Base-by-base conservation (phyloP, 192 early-diverging fungal genomes). In the Coemansia asiatica region DNA sequence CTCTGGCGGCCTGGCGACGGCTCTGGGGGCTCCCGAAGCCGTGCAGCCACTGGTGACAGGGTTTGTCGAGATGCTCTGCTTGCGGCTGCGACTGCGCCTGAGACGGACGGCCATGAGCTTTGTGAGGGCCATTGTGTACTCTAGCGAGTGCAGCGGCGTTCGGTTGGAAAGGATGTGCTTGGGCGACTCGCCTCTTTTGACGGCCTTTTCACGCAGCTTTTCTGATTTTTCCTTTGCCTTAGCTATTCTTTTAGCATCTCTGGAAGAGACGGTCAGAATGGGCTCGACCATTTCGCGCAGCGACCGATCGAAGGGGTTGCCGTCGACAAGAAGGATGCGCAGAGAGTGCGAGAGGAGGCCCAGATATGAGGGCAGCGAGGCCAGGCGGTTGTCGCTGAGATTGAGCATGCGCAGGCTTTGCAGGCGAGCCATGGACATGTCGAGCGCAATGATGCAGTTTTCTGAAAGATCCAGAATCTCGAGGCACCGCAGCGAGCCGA, bases 341-440 rank as follows among this genome's bases (percentile, higher is more conserved):
- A 83, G 72, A 7, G 35, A 72, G 19, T 69, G 64, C n/a, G 46
- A 69, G 22, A 83, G 72, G 31, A 83, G 48, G 12, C 81, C 81
- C 31, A 83, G 46, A 46, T 58, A 75, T 9, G 75, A 40, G 2
- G 81, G 81, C 21, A 83, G 46, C 16, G 33, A 9, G 0, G 58
- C 53, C 54, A 83, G 59, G 10, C 69, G 63, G 59, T 83, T 83
- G 49, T 75, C 63, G 54, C 81, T 78, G n/a, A 83, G 56, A 53
- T 78, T 74, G 53, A 83, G 70, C 64, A 75, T 67, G 19, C 74
- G 76, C 58, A 83, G 71, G 10, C 27, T 48, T 25, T 64, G 64
- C 57, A 83, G 68, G 21, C 67, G 76, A 18, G 73, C 64, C 7
- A 83, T 22, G 27, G 60, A 67, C 15, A 56, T 46, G 13, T 79